Conservation (phyloP, 192 early-diverging fungal genomes). For the Piromyces sp. region DNA sequence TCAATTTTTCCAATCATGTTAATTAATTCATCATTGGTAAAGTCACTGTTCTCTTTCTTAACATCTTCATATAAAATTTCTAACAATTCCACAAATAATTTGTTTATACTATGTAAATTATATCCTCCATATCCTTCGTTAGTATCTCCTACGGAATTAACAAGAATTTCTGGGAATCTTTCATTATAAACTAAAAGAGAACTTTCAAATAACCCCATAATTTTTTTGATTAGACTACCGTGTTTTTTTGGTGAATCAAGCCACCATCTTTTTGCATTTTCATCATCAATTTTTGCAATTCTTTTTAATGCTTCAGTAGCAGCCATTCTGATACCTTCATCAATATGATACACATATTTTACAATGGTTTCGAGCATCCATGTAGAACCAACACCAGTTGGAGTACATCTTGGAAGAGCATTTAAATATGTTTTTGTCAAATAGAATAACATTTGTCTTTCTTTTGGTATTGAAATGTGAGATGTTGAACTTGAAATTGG, state of each 20-base stretch:
- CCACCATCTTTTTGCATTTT: slow-evolving; percentile 6
- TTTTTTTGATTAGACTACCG: slow-evolving; percentile 3
- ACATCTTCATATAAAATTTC: slow-evolving; percentile 12
- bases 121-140: slow-evolving; percentile 1
- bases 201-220: slow-evolving; percentile 12
- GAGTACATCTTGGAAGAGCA: slow-evolving; percentile 48
- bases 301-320: slow-evolving; percentile 44
- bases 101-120: neutral
- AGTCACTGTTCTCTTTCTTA: neutral
- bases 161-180: slow-evolving; percentile 9
- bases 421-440: slow-evolving; percentile 53
- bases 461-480: slow-evolving; percentile 26
- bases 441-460: slow-evolving; percentile 44
- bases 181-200: slow-evolving; percentile 11
- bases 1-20: slow-evolving; percentile 52
- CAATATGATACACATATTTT: slow-evolving; percentile 67
- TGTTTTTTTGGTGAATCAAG: neutral
- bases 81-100: slow-evolving; percentile 6
- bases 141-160: slow-evolving; percentile 4
- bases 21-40: slow-evolving; percentile 13
- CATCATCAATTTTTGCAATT: slow-evolving; percentile 31
- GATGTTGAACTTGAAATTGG: slow-evolving; percentile 9
- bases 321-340: slow-evolving; percentile 55
- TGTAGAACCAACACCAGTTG: slow-evolving; percentile 35
- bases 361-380: slow-evolving; percentile 64